A percentile compares a stretch with the other conserved stretches of the same genome.
phyloP scores from a whole-genome alignment of 805 yeast species.

The Suhomyces kilbournensis region DNA sequence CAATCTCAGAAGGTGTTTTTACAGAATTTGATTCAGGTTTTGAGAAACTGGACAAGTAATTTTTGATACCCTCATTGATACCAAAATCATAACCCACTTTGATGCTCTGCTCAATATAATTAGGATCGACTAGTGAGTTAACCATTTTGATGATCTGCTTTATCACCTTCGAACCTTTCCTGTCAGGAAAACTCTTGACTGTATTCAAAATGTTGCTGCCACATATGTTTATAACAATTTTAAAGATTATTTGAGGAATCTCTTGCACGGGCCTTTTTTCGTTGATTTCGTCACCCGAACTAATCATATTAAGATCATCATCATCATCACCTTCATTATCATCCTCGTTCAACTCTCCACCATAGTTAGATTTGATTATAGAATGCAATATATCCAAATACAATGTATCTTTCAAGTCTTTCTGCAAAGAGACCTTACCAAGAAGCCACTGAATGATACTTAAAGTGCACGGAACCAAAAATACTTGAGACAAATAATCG shows the following conservation, averaged over 20 bases:
- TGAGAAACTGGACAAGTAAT: not conserved
- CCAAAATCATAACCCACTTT: constrained; percentile 4
- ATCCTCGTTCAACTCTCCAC: constrained; percentile 14
- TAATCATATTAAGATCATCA: not conserved
- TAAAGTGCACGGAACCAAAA: constrained; percentile 54
- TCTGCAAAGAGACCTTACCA: constrained; percentile 8
- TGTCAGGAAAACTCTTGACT: constrained; percentile 11
- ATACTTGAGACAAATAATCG: constrained; percentile 83
- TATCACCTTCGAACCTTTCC: constrained; percentile 10
- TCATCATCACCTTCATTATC: constrained; percentile 6
- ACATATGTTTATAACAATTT: constrained; percentile 23
- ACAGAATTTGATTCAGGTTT: not conserved
- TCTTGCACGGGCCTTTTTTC: constrained; percentile 8
- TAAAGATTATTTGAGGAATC: constrained; percentile 16
- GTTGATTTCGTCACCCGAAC: not conserved
- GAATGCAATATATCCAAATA: constrained; percentile 22
- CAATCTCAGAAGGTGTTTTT: constrained; percentile 1
- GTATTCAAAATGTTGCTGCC: constrained; percentile 16
- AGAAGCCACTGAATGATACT: constrained; percentile 33
- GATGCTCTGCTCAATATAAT: constrained; percentile 1
- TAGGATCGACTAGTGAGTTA: constrained; percentile 9
- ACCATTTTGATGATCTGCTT: constrained; percentile 13
- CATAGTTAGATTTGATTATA: constrained; percentile 20
- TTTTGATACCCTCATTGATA: constrained; percentile 1
- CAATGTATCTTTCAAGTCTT: constrained; percentile 9